phyloP scores from a whole-genome alignment of 371 early-diverging fungal genomes.

The Synchytrium microbalum region DNA sequence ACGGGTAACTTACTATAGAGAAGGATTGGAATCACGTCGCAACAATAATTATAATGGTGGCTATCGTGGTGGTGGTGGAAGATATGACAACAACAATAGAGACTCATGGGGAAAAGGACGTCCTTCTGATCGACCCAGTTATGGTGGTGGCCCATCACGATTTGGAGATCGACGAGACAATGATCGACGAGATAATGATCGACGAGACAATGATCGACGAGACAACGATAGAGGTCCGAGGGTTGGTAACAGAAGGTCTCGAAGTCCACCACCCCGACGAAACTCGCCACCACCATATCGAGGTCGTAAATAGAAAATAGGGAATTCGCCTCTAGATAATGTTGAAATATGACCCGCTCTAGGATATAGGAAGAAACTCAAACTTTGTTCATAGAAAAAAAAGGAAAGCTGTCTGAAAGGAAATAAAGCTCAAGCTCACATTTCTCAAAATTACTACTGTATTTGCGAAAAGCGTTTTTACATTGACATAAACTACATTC shows the following conservation, averaged over 20 bases:
- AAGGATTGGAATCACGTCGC: too few species aligned
- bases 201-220: not conserved
- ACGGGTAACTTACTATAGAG: not conserved
- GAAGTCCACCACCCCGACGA: constrained; percentile 1
- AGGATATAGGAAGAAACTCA: too few species aligned
- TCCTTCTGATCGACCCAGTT: not conserved
- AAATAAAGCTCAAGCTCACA: too few species aligned
- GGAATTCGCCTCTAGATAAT: too few species aligned
- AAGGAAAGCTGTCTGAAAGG: too few species aligned
- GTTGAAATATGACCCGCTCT: too few species aligned
- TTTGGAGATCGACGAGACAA: not conserved
- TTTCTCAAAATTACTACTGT: too few species aligned
- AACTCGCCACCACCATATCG: not conserved
- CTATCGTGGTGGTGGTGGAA: not conserved
- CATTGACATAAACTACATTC: too few species aligned
- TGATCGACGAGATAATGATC: too few species aligned
- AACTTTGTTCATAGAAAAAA: too few species aligned
- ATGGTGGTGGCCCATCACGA: not conserved
- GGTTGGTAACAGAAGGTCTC: not conserved
- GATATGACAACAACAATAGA: not conserved
- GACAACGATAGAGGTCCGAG: not conserved
- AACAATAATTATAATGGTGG: too few species aligned
- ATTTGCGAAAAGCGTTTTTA: too few species aligned
- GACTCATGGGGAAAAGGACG: not conserved
- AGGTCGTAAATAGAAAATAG: not conserved